Percentiles rank a stretch among this genome's conserved stretches.
phyloP scores from a whole-genome alignment of 2,329 filamentous ascomycete genomes.

The Ceratocystis ficicola region DNA sequence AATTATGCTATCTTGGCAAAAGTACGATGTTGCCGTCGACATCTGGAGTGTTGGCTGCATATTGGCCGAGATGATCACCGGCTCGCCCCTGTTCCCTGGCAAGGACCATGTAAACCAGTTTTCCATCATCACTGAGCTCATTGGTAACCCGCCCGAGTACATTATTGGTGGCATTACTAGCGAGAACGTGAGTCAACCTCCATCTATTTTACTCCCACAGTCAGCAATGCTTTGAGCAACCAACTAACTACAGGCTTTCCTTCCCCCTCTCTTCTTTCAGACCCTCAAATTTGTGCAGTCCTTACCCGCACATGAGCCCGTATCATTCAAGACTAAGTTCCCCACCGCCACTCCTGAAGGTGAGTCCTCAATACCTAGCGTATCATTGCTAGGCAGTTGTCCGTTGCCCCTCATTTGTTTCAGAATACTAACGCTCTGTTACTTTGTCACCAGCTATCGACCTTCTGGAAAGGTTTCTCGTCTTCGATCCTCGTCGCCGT shows the following conservation, averaged over 20 bases:
- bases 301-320: constrained; percentile 83
- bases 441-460: constrained; percentile 56
- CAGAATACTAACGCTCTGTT: neutral
- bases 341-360: constrained; percentile 82
- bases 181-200: constrained; percentile 62
- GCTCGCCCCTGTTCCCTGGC: constrained; percentile 93
- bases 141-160: constrained; percentile 93
- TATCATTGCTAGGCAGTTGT: neutral
- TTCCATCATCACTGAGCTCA: constrained; percentile 95
- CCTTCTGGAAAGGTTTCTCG: constrained; percentile 89
- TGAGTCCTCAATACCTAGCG: constrained; percentile 33
- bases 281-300: constrained; percentile 96
- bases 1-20: constrained; percentile 99
- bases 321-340: constrained; percentile 79
- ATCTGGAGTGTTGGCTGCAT: constrained; percentile 99
- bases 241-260: constrained; percentile 23
- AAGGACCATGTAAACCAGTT: constrained; percentile 99
- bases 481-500: constrained; percentile 95
- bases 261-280: constrained; percentile 35
- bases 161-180: constrained; percentile 98
- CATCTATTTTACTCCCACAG: neutral
- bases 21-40: constrained; percentile 97
- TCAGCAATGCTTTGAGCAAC: neutral
- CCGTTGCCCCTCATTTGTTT: neutral
- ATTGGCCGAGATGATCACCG: constrained; percentile 98